These are phyloP conservation scores for Ceratobasidium theobromae DNA, from an alignment of 1,284 basidiomycete genomes.

Conservation along the genomic window DNA sequence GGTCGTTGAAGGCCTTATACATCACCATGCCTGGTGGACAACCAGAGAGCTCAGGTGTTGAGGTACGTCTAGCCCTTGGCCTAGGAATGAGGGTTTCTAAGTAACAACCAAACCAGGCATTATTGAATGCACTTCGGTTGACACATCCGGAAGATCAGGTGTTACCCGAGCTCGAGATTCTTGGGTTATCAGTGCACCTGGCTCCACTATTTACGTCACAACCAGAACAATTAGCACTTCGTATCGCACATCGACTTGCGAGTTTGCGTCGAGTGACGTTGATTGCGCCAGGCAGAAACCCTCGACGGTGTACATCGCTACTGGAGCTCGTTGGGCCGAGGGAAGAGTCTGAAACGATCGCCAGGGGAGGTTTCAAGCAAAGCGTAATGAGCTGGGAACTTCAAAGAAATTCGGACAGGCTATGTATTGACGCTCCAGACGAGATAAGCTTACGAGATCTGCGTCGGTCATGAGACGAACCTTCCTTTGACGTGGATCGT, in stretches of 20 bases:
- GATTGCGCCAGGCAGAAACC: constrained; percentile 9
- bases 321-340: constrained; percentile 4
- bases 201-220: neutral
- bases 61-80: neutral
- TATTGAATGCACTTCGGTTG: constrained; percentile 7
- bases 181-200: constrained; percentile 20
- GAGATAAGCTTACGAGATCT: too few relatives aligned
- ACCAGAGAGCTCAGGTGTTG: neutral
- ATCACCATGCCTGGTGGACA: constrained; percentile 13
- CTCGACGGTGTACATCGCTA: neutral
- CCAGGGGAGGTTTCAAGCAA: too few relatives aligned
- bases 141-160: neutral
- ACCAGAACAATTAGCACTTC: constrained; percentile 8
- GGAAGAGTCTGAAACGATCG: too few relatives aligned
- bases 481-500: too few relatives aligned
- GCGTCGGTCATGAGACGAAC: too few relatives aligned
- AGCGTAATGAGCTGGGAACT: too few relatives aligned
- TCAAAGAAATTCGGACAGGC: too few relatives aligned
- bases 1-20: neutral
- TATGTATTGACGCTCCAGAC: too few relatives aligned
- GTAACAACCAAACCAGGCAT: neutral
- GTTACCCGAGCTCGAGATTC: neutral
- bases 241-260: neutral
- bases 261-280: neutral
- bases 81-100: neutral